Percentiles rank a stretch among this genome's conserved stretches.
Evolutionary conservation across 192 early-diverging fungal species (phyloP).

Genomic region (Phycomyces blakesleeanus): DNA sequence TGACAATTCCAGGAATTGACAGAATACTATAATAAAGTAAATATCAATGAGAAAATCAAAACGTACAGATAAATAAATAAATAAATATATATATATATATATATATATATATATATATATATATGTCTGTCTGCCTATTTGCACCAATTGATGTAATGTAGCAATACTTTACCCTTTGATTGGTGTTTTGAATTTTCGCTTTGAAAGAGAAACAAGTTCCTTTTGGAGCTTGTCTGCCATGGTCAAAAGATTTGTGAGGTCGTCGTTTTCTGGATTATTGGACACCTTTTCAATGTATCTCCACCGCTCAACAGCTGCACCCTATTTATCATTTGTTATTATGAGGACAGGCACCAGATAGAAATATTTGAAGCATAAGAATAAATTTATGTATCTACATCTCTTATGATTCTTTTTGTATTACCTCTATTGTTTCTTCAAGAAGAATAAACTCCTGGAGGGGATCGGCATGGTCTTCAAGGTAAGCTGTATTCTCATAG

Average conservation of each 20-base stretch:
- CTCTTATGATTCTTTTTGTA: no score
- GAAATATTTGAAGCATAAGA: no score
- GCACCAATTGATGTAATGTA: no score
- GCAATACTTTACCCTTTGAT: conserved; percentile 28
- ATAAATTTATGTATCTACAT: no score
- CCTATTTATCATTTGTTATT: no score
- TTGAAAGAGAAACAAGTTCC: conserved; percentile 23
- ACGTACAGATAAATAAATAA: no score
- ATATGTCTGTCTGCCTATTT: no score
- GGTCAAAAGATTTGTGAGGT: conserved; percentile 28
- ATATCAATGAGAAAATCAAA: background rate
- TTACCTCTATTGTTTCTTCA: conserved; percentile 31
- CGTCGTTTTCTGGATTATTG: conserved; percentile 28
- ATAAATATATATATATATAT: no score
- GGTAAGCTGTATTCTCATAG: conserved; percentile 32
- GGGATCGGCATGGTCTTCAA: conserved; percentile 23
- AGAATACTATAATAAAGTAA: conserved; percentile 9
- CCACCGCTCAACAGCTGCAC: conserved; percentile 38
- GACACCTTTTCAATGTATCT: conserved; percentile 18
- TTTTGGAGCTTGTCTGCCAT: conserved; percentile 31
- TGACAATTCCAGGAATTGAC: conserved; percentile 40
- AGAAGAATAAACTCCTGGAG: conserved; percentile 18
- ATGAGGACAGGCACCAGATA: no score
- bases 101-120: no score
- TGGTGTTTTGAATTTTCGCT: conserved; percentile 24